Percentiles rank a stretch among this genome's conserved stretches.
Conservation (phyloP, 768 basidiomycete species). For the Phaeotremella fagi region DNA sequence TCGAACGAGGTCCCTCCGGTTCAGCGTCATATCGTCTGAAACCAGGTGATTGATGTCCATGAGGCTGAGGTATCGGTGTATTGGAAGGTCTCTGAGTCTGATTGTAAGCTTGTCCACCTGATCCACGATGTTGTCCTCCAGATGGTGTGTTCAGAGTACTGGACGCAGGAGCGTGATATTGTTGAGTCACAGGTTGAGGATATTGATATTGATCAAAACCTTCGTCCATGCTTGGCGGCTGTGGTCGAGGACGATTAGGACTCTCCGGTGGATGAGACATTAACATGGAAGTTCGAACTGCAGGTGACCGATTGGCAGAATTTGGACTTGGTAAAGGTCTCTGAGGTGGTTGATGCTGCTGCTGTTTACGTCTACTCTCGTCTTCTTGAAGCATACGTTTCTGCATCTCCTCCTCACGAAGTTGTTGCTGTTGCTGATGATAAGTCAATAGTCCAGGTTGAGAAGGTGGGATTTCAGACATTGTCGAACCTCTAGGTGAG, state of each 20-base stretch:
- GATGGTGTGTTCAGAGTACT: conserved; percentile 9
- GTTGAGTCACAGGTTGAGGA: not conserved
- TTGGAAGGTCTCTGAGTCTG: no score
- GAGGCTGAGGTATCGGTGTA: no score
- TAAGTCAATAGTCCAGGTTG: not conserved
- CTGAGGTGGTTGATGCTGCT: not conserved
- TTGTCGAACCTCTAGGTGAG: not conserved
- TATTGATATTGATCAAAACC: not conserved
- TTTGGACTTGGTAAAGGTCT: not conserved
- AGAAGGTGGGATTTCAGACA: not conserved
- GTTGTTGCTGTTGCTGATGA: not conserved
- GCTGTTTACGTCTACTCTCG: not conserved
- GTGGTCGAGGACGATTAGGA: not conserved
- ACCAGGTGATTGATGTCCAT: not conserved
- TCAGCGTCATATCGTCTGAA: conserved; percentile 13
- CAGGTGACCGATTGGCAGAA: conserved; percentile 7
- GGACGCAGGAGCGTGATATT: not conserved
- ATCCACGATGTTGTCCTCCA: conserved; percentile 17
- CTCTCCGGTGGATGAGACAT: not conserved
- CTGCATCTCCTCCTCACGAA: not conserved
- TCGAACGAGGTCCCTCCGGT: not conserved
- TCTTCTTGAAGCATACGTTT: not conserved
- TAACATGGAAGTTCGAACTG: conserved; percentile 13
- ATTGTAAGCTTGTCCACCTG: conserved; percentile 1
- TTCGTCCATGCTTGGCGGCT: not conserved